Evolutionary conservation across 2,329 filamentous ascomycete genomes (phyloP).

Genomic region (Ceratocystis alfenasii): DNA sequence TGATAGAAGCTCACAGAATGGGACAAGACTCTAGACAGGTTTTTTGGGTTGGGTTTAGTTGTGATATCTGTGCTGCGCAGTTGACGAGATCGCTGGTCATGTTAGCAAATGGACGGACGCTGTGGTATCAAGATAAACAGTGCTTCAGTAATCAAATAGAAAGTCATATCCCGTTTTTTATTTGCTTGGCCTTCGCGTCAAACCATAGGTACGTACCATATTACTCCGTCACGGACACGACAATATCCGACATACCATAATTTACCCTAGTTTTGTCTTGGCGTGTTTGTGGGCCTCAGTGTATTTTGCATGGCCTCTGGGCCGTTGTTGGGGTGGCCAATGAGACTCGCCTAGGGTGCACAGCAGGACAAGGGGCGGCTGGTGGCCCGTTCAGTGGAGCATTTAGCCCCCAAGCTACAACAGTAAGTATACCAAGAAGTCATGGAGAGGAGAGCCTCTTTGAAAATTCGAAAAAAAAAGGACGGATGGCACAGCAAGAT

Average conservation of each 20-base stretch:
- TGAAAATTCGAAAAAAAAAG: too few relatives aligned
- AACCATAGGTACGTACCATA: too few relatives aligned
- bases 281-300: not conserved
- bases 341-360: not conserved
- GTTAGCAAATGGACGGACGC: not conserved
- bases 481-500: too few relatives aligned
- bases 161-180: too few relatives aligned
- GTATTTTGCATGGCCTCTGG: not conserved
- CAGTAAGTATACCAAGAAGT: too few relatives aligned
- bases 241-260: too few relatives aligned
- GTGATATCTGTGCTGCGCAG: not conserved
- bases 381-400: not conserved
- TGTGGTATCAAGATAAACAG: not conserved
- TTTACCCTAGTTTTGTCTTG: too few relatives aligned
- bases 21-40: not conserved
- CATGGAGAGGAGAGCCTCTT: too few relatives aligned
- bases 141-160: not conserved
- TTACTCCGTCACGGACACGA: too few relatives aligned
- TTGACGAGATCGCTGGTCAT: not conserved
- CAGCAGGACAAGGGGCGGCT: not conserved
- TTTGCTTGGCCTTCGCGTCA: too few relatives aligned
- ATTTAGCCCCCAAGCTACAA: not conserved
- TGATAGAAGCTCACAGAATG: too few relatives aligned
- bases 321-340: not conserved
- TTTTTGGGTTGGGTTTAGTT: not conserved